Conservation (phyloP, 129 eudicot genomes). For the Artemisia tridentata region DNA sequence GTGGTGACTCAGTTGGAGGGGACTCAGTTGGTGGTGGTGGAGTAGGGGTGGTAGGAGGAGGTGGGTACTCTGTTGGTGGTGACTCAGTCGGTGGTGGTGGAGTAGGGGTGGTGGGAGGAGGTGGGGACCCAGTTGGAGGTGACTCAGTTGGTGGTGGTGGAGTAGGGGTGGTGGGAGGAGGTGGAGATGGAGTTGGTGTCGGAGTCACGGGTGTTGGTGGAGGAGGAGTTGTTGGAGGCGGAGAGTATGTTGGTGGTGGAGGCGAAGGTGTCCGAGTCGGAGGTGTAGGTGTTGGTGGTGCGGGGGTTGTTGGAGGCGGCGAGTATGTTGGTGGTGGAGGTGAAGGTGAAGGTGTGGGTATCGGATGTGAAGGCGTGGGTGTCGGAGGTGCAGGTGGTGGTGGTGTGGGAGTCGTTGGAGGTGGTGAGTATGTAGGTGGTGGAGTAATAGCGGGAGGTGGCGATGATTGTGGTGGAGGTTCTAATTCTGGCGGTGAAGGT, state of each 20-base stretch:
- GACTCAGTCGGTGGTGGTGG: neutral
- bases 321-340: constrained; percentile 6
- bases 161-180: constrained; percentile 1
- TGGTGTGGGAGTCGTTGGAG: neutral
- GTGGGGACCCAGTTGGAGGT: neutral
- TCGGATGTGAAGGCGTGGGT: too few species aligned
- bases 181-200: neutral
- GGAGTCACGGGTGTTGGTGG: neutral
- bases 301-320: neutral
- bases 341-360: too few species aligned
- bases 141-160: constrained; percentile 1
- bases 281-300: constrained; percentile 1
- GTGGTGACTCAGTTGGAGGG: neutral
- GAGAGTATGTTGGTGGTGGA: constrained; percentile 11
- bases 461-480: constrained; percentile 6
- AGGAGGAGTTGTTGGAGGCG: neutral
- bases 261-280: neutral
- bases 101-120: constrained; percentile 1
- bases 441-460: neutral
- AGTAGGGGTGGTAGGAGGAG: too few species aligned
- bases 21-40: neutral
- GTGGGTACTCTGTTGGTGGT: neutral
- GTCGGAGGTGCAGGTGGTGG: too few species aligned
- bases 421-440: neutral
- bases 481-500: constrained; percentile 5